A percentile compares a stretch with the other conserved stretches of the same genome.
Conservation (phyloP, 176 grass and related monocot genomes). For the Aechmea fasciata region DNA sequence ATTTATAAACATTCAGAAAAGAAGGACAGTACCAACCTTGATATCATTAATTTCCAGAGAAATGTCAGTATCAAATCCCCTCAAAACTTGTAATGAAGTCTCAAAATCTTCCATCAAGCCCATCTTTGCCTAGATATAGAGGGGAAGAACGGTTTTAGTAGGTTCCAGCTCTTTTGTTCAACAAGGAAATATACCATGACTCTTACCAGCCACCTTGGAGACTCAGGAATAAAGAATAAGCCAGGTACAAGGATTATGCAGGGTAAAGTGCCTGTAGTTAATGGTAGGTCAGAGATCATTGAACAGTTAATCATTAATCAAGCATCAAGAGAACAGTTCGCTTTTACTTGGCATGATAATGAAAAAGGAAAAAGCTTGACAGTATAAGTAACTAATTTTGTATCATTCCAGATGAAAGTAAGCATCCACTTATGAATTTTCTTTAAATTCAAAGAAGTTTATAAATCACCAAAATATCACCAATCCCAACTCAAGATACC, state of each 20-base stretch:
- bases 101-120: conserved; percentile 80
- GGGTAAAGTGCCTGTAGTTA: conserved; percentile 55
- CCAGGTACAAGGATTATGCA: conserved; percentile 85
- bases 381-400: too few species aligned
- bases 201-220: conserved; percentile 97
- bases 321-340: background rate
- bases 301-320: background rate
- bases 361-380: too few species aligned
- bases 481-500: background rate
- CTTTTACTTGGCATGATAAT: too few species aligned
- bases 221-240: conserved; percentile 94
- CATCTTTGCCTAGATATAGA: conserved; percentile 81
- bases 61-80: conserved; percentile 95
- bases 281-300: conserved; percentile 13
- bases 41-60: conserved; percentile 79
- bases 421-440: too few species aligned
- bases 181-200: background rate
- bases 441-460: background rate
- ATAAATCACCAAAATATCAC: background rate
- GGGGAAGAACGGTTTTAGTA: background rate
- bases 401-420: too few species aligned
- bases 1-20: background rate
- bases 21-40: conserved; percentile 37
- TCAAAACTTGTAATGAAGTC: conserved; percentile 79
- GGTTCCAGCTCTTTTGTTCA: background rate